These are phyloP conservation scores for Galium porrigens DNA, from an alignment of 305 asterid species.

Conservation along the genomic window DNA sequence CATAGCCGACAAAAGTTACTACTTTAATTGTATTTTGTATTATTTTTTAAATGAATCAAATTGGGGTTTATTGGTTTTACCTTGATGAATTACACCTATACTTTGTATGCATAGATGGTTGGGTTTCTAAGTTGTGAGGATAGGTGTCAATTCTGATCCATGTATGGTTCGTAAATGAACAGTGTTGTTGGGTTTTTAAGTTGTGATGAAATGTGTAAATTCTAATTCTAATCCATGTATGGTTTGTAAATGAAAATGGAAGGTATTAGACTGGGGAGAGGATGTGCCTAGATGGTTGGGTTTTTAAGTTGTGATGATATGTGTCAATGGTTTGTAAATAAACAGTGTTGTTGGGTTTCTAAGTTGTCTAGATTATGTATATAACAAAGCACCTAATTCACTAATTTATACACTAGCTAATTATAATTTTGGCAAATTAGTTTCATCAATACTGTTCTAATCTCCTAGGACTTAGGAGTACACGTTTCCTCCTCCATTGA, in stretches of 20 bases:
- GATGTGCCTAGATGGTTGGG: not conserved
- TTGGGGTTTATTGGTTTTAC: not conserved
- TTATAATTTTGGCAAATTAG: too few species aligned
- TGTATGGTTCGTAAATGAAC: constrained; percentile 10
- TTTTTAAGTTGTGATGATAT: not conserved
- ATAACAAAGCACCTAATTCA: too few species aligned
- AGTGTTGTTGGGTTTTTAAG: constrained; percentile 20
- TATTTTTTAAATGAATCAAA: not conserved
- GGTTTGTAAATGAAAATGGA: constrained; percentile 27
- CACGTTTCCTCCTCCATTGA: too few species aligned
- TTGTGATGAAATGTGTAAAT: not conserved
- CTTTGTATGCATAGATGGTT: not conserved
- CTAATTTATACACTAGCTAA: too few species aligned
- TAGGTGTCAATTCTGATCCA: not conserved
- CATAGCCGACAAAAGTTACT: not conserved
- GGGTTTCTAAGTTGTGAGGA: not conserved
- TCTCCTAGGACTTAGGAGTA: too few species aligned
- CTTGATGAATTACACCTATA: not conserved
- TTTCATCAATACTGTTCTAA: too few species aligned
- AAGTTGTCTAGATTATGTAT: too few species aligned
- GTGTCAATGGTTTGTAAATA: too few species aligned
- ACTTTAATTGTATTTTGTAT: too few species aligned
- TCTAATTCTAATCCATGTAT: constrained; percentile 6
- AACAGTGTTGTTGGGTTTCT: not conserved
- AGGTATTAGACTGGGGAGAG: constrained; percentile 45